A percentile compares a stretch with the other conserved stretches of the same genome.
phyloP scores from a whole-genome alignment of 2,329 filamentous ascomycete genomes.

The Atkinsonella texensis region DNA sequence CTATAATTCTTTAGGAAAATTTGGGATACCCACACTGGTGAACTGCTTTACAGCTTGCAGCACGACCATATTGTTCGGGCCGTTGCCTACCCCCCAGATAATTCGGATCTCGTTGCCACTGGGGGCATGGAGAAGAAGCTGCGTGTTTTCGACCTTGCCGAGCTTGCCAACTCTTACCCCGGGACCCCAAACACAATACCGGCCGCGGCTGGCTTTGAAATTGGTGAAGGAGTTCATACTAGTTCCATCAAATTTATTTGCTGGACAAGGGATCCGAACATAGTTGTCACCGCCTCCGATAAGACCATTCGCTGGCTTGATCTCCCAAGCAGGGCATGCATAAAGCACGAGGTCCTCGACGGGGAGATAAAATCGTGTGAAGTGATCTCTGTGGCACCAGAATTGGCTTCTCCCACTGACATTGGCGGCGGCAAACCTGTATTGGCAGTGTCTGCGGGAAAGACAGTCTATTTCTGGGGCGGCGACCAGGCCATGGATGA shows the following conservation, averaged over 20 bases:
- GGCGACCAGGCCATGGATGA: constrained; percentile 55
- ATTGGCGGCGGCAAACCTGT: constrained; percentile 59
- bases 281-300: constrained; percentile 83
- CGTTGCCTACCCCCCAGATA: constrained; percentile 75
- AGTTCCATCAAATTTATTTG: constrained; percentile 93
- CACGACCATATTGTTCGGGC: constrained; percentile 94
- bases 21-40: constrained; percentile 93
- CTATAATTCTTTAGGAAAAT: constrained; percentile 56
- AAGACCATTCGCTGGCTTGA: constrained; percentile 94
- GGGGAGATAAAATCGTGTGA: constrained; percentile 88
- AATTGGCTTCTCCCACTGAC: constrained; percentile 46
- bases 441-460: constrained; percentile 85
- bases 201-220: constrained; percentile 64
- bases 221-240: constrained; percentile 71
- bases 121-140: constrained; percentile 95
- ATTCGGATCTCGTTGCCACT: constrained; percentile 76
- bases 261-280: constrained; percentile 81
- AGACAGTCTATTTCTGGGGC: constrained; percentile 86
- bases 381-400: constrained; percentile 56
- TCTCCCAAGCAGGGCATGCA: constrained; percentile 59
- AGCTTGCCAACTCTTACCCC: constrained; percentile 32
- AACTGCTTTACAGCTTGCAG: constrained; percentile 73
- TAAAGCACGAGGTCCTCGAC: constrained; percentile 68
- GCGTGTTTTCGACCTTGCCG: constrained; percentile 77
- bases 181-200: constrained; percentile 35